Percentiles rank a stretch among this genome's conserved stretches.
phyloP scores from a whole-genome alignment of 345 rosid species.

The Xanthoceras sorbifolium region DNA sequence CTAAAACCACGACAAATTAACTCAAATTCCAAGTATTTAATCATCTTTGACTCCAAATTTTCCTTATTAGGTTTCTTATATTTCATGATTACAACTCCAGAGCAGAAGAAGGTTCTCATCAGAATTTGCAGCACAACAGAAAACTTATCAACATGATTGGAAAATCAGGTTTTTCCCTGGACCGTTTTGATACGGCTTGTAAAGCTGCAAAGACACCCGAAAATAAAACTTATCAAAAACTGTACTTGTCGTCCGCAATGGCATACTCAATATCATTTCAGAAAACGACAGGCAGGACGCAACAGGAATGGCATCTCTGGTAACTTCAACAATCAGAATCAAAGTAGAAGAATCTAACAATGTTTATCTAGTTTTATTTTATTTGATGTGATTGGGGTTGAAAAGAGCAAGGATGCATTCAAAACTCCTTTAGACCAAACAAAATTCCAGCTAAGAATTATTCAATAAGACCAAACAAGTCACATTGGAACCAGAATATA shows the following conservation, averaged over 20 bases:
- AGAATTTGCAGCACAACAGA: background rate
- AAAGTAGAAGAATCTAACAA: background rate
- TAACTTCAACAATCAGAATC: background rate
- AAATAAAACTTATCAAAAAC: too few relatives aligned
- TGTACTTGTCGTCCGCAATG: too few relatives aligned
- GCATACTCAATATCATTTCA: too few relatives aligned
- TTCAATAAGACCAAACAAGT: background rate
- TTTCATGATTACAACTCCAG: background rate
- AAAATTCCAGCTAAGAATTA: background rate
- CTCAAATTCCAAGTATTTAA: background rate
- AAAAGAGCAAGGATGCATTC: background rate
- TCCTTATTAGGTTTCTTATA: background rate
- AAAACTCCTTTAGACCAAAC: background rate
- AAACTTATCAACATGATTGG: background rate
- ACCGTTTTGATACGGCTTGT: background rate
- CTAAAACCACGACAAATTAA: background rate
- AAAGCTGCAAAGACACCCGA: too few relatives aligned
- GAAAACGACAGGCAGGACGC: background rate
- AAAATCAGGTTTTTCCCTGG: background rate
- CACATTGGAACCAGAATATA: background rate
- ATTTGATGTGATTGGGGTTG: background rate
- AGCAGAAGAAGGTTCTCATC: background rate
- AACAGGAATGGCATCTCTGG: background rate
- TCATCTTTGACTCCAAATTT: background rate
- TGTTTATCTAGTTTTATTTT: background rate